These are phyloP conservation scores for Populus davidiana DNA, from an alignment of 345 rosid species.

Conservation along the genomic window DNA sequence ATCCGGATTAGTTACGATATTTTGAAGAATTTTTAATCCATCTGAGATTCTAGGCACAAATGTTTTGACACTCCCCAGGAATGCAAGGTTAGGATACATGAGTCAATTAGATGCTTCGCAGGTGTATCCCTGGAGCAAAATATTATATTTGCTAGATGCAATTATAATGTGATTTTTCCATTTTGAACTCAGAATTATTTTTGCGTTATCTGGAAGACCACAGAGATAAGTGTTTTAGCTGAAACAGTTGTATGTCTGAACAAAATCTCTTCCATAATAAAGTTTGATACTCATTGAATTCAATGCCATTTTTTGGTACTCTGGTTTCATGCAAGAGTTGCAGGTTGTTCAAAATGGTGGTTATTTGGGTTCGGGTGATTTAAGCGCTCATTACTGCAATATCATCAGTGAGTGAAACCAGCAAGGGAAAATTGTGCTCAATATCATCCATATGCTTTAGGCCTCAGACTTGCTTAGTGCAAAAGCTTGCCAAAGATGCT, in stretches of 20 bases:
- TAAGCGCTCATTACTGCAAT: neutral
- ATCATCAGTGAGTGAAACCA: neutral
- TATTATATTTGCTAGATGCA: neutral
- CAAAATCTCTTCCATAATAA: neutral
- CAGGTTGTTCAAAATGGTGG: neutral
- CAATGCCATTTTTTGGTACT: neutral
- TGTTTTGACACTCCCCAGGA: neutral
- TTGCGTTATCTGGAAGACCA: neutral
- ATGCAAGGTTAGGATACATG: neutral
- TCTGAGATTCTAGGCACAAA: conserved; percentile 23
- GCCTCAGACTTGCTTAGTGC: neutral
- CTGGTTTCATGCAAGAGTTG: neutral
- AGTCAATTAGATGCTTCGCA: conserved; percentile 2
- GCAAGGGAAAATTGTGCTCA: neutral
- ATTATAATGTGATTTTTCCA: neutral
- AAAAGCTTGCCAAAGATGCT: neutral
- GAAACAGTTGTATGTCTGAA: neutral
- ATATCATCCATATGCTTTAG: neutral
- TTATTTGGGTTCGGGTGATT: neutral
- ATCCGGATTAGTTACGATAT: conserved; percentile 4
- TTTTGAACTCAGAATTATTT: neutral
- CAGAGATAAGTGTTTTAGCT: neutral
- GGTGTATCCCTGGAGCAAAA: neutral
- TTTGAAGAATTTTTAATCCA: neutral
- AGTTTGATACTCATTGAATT: neutral